These are phyloP conservation scores for Porphyrellus cyaneotinctus DNA, from an alignment of 768 basidiomycete species.

Conservation along the genomic window DNA sequence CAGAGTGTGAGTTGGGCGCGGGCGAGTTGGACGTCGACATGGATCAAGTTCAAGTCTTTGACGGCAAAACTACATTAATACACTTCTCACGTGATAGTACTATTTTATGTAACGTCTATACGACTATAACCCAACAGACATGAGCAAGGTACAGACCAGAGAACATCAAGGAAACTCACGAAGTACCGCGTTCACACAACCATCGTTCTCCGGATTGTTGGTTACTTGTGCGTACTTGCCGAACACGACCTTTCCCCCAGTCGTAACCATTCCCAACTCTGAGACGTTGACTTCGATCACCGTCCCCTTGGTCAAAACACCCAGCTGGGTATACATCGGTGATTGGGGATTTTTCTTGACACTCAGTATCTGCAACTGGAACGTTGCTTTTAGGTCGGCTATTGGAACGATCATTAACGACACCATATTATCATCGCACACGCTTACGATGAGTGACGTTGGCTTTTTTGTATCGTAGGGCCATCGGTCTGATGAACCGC, in stretches of 20 bases:
- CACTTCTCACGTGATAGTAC: neutral
- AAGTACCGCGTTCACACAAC: slow-evolving; percentile 92
- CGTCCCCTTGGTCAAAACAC: slow-evolving; percentile 97
- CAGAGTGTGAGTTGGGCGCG: slow-evolving; percentile 27
- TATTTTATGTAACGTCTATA: no score
- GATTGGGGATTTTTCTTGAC: slow-evolving; percentile 99
- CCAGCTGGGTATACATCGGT: slow-evolving; percentile 94
- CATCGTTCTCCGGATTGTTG: slow-evolving; percentile 95
- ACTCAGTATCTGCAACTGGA: slow-evolving; percentile 95
- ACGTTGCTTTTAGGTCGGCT: slow-evolving; percentile 98
- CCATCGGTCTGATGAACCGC: slow-evolving; percentile 96
- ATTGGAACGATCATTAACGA: slow-evolving; percentile 1
- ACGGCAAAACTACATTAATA: no score
- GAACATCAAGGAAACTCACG: slow-evolving; percentile 47
- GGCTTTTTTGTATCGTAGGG: slow-evolving; percentile 94
- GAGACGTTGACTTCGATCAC: slow-evolving; percentile 99
- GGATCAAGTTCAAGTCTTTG: slow-evolving; percentile 18
- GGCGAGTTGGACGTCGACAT: slow-evolving; percentile 32
- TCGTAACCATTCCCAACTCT: slow-evolving; percentile 94
- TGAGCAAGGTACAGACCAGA: neutral
- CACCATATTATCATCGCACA: neutral
- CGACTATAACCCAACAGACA: slow-evolving; percentile 16
- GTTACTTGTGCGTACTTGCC: slow-evolving; percentile 93
- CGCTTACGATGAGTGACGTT: slow-evolving; percentile 97
- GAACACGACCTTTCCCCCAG: slow-evolving; percentile 92